Percentiles rank a stretch among this genome's conserved stretches.
Evolutionary conservation across 768 basidiomycete genomes (phyloP).

Genomic region (Lepiota subincarnata): DNA sequence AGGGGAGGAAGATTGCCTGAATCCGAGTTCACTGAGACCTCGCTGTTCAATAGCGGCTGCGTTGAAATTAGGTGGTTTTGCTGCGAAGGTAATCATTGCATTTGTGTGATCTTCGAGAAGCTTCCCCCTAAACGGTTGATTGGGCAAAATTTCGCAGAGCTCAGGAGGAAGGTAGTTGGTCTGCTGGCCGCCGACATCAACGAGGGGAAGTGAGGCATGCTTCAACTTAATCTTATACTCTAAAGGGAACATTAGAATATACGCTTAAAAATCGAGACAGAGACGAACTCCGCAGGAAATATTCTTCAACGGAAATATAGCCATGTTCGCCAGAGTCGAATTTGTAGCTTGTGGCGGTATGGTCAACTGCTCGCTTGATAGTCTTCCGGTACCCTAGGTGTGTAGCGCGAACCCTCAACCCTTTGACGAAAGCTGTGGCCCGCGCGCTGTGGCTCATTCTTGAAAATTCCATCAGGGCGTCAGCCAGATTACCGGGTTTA

Average conservation of each 20-base stretch:
- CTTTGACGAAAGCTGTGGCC: constrained; percentile 55
- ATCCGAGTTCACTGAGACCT: constrained; percentile 62
- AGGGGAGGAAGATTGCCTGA: constrained; percentile 34
- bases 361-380: constrained; percentile 49
- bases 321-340: constrained; percentile 60
- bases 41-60: constrained; percentile 54
- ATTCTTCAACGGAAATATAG: constrained; percentile 53
- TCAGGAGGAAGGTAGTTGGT: constrained; percentile 60
- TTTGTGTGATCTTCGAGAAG: constrained; percentile 68
- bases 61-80: constrained; percentile 68
- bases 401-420: constrained; percentile 59
- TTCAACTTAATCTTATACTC: constrained; percentile 57
- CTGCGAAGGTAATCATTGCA: constrained; percentile 67
- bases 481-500: constrained; percentile 58
- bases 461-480: constrained; percentile 53
- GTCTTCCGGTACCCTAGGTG: constrained; percentile 78
- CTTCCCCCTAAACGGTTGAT: constrained; percentile 68
- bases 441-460: constrained; percentile 57
- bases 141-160: constrained; percentile 64
- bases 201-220: constrained; percentile 48
- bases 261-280: neutral
- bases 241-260: constrained; percentile 21
- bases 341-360: constrained; percentile 41
- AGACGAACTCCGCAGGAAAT: constrained; percentile 65
- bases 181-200: constrained; percentile 54